Evolutionary conservation across 1,284 basidiomycete genomes (phyloP), one percentile per base, ranked within the genome.

Genomic region (Leccinum variabile): DNA sequence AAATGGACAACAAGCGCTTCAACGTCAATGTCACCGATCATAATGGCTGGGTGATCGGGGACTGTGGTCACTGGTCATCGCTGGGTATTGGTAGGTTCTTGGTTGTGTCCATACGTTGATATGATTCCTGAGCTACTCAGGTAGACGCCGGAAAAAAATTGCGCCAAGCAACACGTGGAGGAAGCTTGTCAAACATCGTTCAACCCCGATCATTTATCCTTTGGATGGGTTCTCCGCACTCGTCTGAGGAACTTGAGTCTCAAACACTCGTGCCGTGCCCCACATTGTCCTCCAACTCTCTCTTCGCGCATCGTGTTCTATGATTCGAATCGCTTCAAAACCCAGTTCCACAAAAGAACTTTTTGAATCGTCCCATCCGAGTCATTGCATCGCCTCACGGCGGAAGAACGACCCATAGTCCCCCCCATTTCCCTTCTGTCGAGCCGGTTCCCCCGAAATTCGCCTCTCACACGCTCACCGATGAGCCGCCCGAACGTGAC

Each of bases 161-260:
- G 44, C 14, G 53, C 56, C 25, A 18, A 41, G 28, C 28, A 50
- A 59, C 57, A 64, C 64, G 66, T 57, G 56, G 57, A 54, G 9
- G 18, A 59, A 56, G 39, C 25, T 50, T 3, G 18, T 39, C 57
- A 28, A 3, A 3, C 44, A 22, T 50, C 35, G 25, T 37, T 50
- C 28, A 14, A 44, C n/a, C 28, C 22, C 18, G 46, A 57, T 63
- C 56, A 33, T 32, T 11, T 28, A 41, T 50, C 28, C 33, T 30
- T 63, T 41, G 41, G 18, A 57, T 4, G 2, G 28, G 14, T 33
- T 33, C 39, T 16, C 32, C 18, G 16, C 37, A 28, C 35, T 32
- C 28, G 16, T 22, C 18, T 52, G 25, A 28, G 46, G 33, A 18
- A 18, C 16, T 14, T 18, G 4, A 30, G 28, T 18, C 35, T n/a